These are phyloP conservation scores for Epicoccum sorghinum DNA, from an alignment of 2,329 filamentous ascomycete species.

Conservation along the genomic window DNA sequence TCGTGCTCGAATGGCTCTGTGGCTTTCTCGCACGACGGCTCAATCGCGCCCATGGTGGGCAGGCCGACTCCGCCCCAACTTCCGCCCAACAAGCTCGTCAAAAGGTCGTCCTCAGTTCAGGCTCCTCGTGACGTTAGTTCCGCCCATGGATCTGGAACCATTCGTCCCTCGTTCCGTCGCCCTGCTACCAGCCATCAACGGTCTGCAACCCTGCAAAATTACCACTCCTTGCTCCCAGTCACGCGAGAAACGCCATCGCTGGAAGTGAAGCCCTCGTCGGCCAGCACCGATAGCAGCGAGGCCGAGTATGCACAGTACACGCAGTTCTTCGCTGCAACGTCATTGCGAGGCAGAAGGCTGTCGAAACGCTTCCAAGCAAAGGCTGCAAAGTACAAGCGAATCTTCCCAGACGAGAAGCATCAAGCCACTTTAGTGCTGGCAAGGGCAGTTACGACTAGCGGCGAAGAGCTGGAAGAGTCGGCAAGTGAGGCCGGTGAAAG, in stretches of 20 bases:
- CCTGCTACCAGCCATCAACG: slow-evolving; percentile 82
- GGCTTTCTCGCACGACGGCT: slow-evolving; percentile 56
- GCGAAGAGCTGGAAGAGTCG: slow-evolving; percentile 46
- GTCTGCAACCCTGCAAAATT: slow-evolving; percentile 70
- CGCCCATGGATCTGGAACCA: slow-evolving; percentile 61
- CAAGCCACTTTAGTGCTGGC: slow-evolving; percentile 58
- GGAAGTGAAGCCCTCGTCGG: slow-evolving; percentile 25
- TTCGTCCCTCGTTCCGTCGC: slow-evolving; percentile 70
- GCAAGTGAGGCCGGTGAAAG: slow-evolving; percentile 48
- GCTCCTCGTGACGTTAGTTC: slow-evolving; percentile 51
- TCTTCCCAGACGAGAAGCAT: slow-evolving; percentile 52
- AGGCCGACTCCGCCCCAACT: slow-evolving; percentile 49
- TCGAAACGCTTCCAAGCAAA: slow-evolving; percentile 51
- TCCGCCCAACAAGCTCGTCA: slow-evolving; percentile 77
- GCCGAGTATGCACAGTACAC: slow-evolving; percentile 35
- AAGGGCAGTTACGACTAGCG: slow-evolving; percentile 42
- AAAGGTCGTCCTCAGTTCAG: slow-evolving; percentile 68
- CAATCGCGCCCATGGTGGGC: slow-evolving; percentile 67
- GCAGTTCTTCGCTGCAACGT: slow-evolving; percentile 46
- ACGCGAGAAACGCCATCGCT: slow-evolving; percentile 30
- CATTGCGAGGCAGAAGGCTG: slow-evolving; percentile 43
- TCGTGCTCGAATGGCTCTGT: slow-evolving; percentile 66
- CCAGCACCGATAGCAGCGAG: slow-evolving; percentile 34
- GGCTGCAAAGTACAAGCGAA: slow-evolving; percentile 49
- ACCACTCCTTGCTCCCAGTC: slow-evolving; percentile 42